These are phyloP conservation scores for Teratosphaeria epicoccoides DNA, from an alignment of 2,329 filamentous ascomycete species.

Conservation along the genomic window DNA sequence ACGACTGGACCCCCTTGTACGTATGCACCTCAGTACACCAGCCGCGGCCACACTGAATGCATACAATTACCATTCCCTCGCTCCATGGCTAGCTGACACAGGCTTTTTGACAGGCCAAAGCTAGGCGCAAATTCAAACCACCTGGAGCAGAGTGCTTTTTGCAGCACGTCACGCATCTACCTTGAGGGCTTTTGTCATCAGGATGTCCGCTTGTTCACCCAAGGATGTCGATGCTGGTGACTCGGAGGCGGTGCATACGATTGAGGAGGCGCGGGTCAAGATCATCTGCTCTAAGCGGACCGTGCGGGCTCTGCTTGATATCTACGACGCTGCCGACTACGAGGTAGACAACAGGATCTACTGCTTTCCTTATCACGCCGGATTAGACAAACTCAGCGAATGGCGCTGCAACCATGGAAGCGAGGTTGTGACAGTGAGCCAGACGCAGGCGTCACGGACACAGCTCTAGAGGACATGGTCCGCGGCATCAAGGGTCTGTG, in stretches of 20 bases:
- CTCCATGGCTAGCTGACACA: conserved; percentile 2
- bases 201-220: conserved; percentile 4
- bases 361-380: conserved; percentile 3
- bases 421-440: conserved; percentile 3
- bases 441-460: conserved; percentile 1
- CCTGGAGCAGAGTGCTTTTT: not conserved
- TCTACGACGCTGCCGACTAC: not conserved
- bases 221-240: conserved; percentile 5
- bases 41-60: conserved; percentile 3
- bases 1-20: not conserved
- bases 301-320: conserved; percentile 3
- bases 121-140: not conserved
- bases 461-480: not conserved
- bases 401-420: conserved; percentile 5
- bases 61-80: conserved; percentile 4
- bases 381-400: conserved; percentile 4
- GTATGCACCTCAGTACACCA: not conserved
- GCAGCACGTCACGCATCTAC: not conserved
- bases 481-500: not conserved
- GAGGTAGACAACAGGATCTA: conserved; percentile 2
- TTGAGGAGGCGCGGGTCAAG: conserved; percentile 2
- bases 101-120: conserved; percentile 3
- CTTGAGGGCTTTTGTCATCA: too few relatives aligned
- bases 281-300: conserved; percentile 4
- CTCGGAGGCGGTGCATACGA: not conserved